Percentiles rank a stretch among this genome's conserved stretches.
Evolutionary conservation across 768 basidiomycete species (phyloP).

Genomic region (Xerocomus brunneocitrinus): DNA sequence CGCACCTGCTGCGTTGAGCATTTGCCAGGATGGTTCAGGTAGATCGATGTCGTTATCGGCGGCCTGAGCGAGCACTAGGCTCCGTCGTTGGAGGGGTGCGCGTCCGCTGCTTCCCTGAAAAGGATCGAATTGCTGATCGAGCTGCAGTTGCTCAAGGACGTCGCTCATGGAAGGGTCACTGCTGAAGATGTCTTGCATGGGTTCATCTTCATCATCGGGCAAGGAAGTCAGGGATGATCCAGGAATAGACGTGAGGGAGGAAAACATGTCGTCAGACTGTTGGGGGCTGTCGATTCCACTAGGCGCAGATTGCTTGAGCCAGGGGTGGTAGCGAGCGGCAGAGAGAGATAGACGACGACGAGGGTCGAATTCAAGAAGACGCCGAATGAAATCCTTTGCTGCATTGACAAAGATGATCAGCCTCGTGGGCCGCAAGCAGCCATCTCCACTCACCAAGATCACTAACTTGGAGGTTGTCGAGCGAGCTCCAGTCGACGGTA

Average conservation of each 20-base stretch:
- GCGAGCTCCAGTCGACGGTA: constrained; percentile 55
- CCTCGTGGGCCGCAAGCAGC: not conserved
- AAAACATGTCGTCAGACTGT: constrained; percentile 1
- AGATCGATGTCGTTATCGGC: constrained; percentile 38
- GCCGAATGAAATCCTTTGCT: constrained; percentile 65
- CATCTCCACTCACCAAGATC: constrained; percentile 39
- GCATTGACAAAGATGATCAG: constrained; percentile 30
- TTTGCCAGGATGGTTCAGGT: constrained; percentile 53
- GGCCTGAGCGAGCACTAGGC: constrained; percentile 44
- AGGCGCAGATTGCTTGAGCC: constrained; percentile 44
- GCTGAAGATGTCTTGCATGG: constrained; percentile 10
- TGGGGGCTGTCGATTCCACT: not conserved
- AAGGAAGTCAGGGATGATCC: constrained; percentile 22
- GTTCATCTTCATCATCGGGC: constrained; percentile 19
- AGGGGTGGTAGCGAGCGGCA: constrained; percentile 67
- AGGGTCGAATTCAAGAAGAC: constrained; percentile 65
- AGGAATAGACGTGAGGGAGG: constrained; percentile 10
- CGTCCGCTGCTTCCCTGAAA: constrained; percentile 12
- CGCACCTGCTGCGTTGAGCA: constrained; percentile 37
- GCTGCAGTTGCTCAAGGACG: constrained; percentile 31
- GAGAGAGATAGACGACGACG: constrained; percentile 63
- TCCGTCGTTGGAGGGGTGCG: constrained; percentile 41
- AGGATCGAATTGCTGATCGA: constrained; percentile 21
- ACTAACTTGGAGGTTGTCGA: constrained; percentile 40
- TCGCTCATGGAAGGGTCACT: constrained; percentile 28